A percentile compares a stretch with the other conserved stretches of the same genome.
These are phyloP conservation scores for Elsinoe necatrix DNA, from an alignment of 2,329 filamentous ascomycete genomes.

Conservation along the genomic window DNA sequence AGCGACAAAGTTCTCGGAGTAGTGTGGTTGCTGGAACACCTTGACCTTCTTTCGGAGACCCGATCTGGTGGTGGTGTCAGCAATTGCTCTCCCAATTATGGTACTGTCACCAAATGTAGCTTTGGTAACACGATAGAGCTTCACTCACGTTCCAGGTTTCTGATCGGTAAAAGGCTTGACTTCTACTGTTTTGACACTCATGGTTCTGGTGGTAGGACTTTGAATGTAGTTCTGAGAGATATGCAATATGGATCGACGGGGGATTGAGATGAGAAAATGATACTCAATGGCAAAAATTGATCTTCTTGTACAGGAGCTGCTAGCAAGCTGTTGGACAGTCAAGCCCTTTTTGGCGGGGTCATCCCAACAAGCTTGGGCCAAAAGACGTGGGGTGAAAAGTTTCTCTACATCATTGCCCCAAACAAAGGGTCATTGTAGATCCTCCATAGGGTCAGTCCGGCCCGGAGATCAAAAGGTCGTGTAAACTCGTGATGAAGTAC, in stretches of 20 bases:
- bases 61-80: constrained; percentile 51
- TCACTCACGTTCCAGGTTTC: constrained; percentile 95
- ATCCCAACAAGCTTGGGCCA: constrained; percentile 15
- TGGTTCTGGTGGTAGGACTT: constrained; percentile 31
- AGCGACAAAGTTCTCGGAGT: constrained; percentile 91
- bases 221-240: neutral
- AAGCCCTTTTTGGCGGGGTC: constrained; percentile 7
- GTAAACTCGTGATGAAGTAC: too few species aligned
- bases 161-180: constrained; percentile 87
- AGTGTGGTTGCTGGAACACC: constrained; percentile 90
- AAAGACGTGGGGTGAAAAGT: constrained; percentile 7
- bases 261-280: neutral
- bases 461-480: neutral
- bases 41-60: constrained; percentile 98
- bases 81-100: constrained; percentile 13
- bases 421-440: neutral
- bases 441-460: neutral
- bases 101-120: neutral
- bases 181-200: constrained; percentile 71
- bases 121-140: neutral
- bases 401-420: constrained; percentile 3
- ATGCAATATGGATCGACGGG: constrained; percentile 1
- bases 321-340: neutral
- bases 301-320: neutral
- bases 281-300: neutral